A percentile compares a stretch with the other conserved stretches of the same genome.
phyloP scores from a whole-genome alignment of 805 yeast species.

The Saturnispora galanensis region DNA sequence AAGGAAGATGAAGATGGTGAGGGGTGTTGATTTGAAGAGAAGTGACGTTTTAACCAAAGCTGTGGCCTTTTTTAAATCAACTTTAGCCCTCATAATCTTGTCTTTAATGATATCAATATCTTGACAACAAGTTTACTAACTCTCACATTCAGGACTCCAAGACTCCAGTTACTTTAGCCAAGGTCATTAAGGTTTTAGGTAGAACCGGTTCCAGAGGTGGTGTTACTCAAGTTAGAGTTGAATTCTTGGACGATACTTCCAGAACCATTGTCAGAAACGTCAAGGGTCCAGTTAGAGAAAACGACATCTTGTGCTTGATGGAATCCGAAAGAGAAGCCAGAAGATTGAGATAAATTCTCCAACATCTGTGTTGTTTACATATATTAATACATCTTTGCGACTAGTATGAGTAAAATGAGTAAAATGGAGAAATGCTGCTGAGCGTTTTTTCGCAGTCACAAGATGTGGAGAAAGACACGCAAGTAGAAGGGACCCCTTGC shows the following conservation, averaged over 20 bases:
- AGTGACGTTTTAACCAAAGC: background rate
- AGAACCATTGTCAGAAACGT: slow-evolving; percentile 96
- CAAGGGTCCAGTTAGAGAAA: slow-evolving; percentile 95
- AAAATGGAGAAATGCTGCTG: too few species aligned
- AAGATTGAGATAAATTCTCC: slow-evolving; percentile 59
- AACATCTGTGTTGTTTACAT: background rate
- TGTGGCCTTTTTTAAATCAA: too few species aligned
- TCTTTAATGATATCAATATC: background rate
- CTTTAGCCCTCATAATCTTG: too few species aligned
- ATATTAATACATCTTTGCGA: background rate
- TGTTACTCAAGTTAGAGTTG: slow-evolving; percentile 97
- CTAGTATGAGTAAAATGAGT: background rate
- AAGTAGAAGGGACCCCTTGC: too few species aligned
- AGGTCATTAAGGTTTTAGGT: slow-evolving; percentile 98
- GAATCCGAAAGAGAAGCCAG: slow-evolving; percentile 99
- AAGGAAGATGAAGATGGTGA: too few species aligned
- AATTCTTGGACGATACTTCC: slow-evolving; percentile 89
- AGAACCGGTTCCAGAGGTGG: slow-evolving; percentile 99
- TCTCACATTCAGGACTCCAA: slow-evolving; percentile 37
- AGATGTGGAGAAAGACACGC: too few species aligned
- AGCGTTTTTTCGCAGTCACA: too few species aligned
- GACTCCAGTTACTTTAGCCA: slow-evolving; percentile 98
- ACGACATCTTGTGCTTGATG: slow-evolving; percentile 97
- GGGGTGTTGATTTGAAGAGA: too few species aligned
- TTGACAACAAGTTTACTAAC: slow-evolving; percentile 4